Base-by-base conservation (phyloP, 208 protist genomes). In the Trypanosoma conorhini region DNA sequence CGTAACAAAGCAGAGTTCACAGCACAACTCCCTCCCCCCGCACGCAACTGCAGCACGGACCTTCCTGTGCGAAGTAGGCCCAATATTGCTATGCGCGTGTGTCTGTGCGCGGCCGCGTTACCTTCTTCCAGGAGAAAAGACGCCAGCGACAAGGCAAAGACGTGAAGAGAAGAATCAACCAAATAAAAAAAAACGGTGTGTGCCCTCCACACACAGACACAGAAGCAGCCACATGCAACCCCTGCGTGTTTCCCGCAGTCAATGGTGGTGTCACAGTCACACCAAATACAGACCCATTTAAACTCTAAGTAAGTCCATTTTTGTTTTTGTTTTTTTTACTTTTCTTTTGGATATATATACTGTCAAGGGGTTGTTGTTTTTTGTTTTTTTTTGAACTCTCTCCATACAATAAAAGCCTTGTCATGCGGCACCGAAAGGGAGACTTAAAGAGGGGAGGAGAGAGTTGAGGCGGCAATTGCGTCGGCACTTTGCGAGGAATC, bases 281-380 rank as follows among this genome's bases (percentile, higher is more conserved):
- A 13, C 42, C 8, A 46, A 46, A 46, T 12, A 46, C 42, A 46
- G 42, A 12, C 42, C n/a, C n/a, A n/a, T n/a, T n/a, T n/a, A n/a
- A n/a, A n/a, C n/a, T n/a, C n/a, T n/a, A n/a, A n/a, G n/a, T n/a
- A n/a, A n/a, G n/a, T n/a, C n/a, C n/a, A n/a, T n/a, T n/a, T n/a
- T n/a, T n/a, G 12, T 62, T 46, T 44, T 62, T 35, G 40, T 62
- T 40, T 17, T 67, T 62, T 62, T n/a, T n/a, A n/a, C n/a, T n/a
- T n/a, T n/a, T n/a, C n/a, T n/a, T n/a, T n/a, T n/a, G n/a, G n/a
- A n/a, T n/a, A n/a, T n/a, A n/a, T n/a, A 2, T 63, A 30, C 51
- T 62, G 33, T 56, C 8, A 10, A n/a, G 21, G 5, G 38, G 21
- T 61, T 22, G 38, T 22, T 61, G 30, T 54, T 40, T 31, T 5